phyloP scores from a whole-genome alignment of 441 rosid genomes.

The Bocquillonia castaneifolia region DNA sequence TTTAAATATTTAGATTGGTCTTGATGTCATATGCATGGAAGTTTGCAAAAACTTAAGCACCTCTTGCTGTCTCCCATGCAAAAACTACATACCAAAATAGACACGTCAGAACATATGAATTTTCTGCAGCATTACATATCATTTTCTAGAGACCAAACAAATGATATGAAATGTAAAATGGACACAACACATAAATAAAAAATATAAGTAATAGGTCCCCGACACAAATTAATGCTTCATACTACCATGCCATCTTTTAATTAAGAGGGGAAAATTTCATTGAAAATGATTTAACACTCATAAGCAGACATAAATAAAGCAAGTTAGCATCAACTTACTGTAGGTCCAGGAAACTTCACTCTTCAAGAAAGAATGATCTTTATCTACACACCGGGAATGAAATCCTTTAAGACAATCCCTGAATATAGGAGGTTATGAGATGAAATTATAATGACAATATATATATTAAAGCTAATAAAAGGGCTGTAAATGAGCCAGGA shows the following conservation, averaged over 20 bases:
- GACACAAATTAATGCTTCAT: too few relatives aligned
- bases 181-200: too few relatives aligned
- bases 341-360: constrained; percentile 31
- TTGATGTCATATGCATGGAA: too few relatives aligned
- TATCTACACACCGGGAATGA: constrained; percentile 35
- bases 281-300: too few relatives aligned
- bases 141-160: background rate
- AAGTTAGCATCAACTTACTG: constrained; percentile 32
- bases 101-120: too few relatives aligned
- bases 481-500: background rate
- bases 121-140: background rate
- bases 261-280: too few relatives aligned
- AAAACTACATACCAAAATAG: too few relatives aligned
- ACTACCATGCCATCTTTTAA: too few relatives aligned
- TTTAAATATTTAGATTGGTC: too few relatives aligned
- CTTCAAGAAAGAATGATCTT: constrained; percentile 25
- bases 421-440: constrained; percentile 14
- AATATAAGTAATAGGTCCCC: background rate
- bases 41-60: too few relatives aligned
- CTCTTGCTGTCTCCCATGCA: too few relatives aligned
- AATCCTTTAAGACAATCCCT: constrained; percentile 46
- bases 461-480: background rate
- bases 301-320: background rate
- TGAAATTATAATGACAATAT: background rate
- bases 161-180: too few relatives aligned